phyloP scores from a whole-genome alignment of 306 rosid species.

The Oxytropis ochrocephala region DNA sequence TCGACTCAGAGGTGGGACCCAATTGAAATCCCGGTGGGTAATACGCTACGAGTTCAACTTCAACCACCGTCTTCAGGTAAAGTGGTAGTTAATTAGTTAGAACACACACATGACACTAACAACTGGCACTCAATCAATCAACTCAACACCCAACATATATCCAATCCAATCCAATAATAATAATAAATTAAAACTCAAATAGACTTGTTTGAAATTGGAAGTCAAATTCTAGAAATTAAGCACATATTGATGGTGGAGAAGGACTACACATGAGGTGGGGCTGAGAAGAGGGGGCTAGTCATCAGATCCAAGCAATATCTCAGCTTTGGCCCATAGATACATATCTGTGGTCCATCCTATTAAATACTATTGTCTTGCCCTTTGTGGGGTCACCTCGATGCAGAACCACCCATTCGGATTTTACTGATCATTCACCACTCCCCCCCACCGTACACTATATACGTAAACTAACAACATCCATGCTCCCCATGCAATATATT shows the following conservation, averaged over 20 bases:
- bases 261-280: background rate
- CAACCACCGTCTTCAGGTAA: slow-evolving; percentile 53
- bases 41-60: slow-evolving; percentile 31
- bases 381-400: background rate
- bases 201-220: background rate
- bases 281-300: background rate
- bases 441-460: background rate
- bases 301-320: background rate
- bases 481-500: slow-evolving; percentile 1
- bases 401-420: background rate
- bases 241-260: background rate
- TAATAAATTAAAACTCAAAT: too few relatives aligned
- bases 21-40: background rate
- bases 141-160: background rate
- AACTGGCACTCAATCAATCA: background rate
- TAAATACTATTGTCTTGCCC: background rate
- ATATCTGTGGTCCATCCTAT: slow-evolving; percentile 20
- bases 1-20: slow-evolving; percentile 39
- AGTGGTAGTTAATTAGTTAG: background rate
- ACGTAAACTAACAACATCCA: background rate
- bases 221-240: background rate
- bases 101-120: background rate
- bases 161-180: too few relatives aligned
- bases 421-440: background rate
- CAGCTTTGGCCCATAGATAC: background rate